phyloP scores from a whole-genome alignment of 495 filamentous ascomycete genomes.

The Penicillium parvum region DNA sequence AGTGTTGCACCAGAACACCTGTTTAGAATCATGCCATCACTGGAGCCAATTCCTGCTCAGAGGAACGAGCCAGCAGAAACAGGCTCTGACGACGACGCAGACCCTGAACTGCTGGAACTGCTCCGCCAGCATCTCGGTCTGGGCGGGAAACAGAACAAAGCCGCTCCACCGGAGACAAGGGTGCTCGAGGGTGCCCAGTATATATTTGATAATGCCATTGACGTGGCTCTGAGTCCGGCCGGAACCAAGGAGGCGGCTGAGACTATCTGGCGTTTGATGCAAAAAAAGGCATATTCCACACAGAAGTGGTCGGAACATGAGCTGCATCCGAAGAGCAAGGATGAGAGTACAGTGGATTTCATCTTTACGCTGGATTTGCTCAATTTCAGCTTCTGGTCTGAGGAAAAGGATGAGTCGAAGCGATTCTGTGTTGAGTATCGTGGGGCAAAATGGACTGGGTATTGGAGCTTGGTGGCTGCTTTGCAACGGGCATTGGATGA shows the following conservation, averaged over 20 bases:
- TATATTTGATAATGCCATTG: constrained; percentile 89
- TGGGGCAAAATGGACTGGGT: constrained; percentile 82
- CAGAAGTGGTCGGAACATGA: constrained; percentile 83
- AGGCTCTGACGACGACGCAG: constrained; percentile 77
- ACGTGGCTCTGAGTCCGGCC: constrained; percentile 77
- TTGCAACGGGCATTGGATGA: constrained; percentile 87
- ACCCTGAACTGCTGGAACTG: constrained; percentile 81
- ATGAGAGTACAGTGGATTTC: constrained; percentile 77
- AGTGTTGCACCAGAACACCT: neutral
- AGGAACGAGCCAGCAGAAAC: constrained; percentile 14
- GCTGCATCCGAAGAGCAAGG: constrained; percentile 77
- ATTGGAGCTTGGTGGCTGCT: constrained; percentile 88
- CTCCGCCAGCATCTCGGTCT: constrained; percentile 74
- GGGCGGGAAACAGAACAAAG: constrained; percentile 48
- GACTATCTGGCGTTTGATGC: constrained; percentile 73
- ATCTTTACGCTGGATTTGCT: constrained; percentile 96
- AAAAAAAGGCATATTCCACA: constrained; percentile 76
- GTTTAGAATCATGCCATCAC: constrained; percentile 20
- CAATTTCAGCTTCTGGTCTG: constrained; percentile 96
- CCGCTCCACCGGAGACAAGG: constrained; percentile 60
- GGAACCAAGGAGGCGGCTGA: constrained; percentile 76
- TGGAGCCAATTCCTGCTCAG: constrained; percentile 14
- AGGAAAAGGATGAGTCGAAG: constrained; percentile 51
- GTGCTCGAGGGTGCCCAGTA: constrained; percentile 80
- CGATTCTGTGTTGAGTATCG: constrained; percentile 77